Base-by-base conservation (phyloP, 805 yeast species). In the Millerago galiae region DNA sequence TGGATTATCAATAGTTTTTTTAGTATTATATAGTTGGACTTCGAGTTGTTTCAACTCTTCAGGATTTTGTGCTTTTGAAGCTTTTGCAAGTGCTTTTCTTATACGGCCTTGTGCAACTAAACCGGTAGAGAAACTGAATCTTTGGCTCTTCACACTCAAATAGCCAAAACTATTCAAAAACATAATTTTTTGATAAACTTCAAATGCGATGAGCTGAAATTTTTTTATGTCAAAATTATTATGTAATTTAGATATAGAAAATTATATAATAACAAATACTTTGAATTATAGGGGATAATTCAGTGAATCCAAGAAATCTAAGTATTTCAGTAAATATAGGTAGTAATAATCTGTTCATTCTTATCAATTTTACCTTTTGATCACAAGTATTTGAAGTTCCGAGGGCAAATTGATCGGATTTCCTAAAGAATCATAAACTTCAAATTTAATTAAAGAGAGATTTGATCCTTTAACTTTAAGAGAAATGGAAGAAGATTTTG, bases 21-120 rank as follows among this genome's bases (percentile, higher is more conserved):
- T 21, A 8, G 30, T 11, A 8, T 32, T 38, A 18, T 38, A 38
- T 13, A 42, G 14, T 5, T 37, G 30, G 7, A 41, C 31, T 16
- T 44, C 47, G 4, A 44, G 26, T 16, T 35, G 33, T 18, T 41
- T 44, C 12, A 41, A 15, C 13, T 38, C 37, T 26, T 40, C 34
- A 26, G 42, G 39, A 28, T 44, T 40, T 14, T 10, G 17, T 10
- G 38, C 9, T n/a, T 31, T 40, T n/a, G 35, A n/a, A 14, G 40
- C 47, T 32, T 38, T 36, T 7, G 35, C 44, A 9, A 44, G 7
- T 3, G 37, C 44, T 13, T 34, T 26, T 32, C 47, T 34, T 26
- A 44, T 41, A n/a, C 40, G 28, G 3, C 47, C 47, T 5, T 44
- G 27, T 3, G 33, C 11, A 4, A 11, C 21, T 6, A 17, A 14